These are phyloP conservation scores for Tritrichomonas musculus DNA, from an alignment of 208 protist species.

Conservation along the genomic window DNA sequence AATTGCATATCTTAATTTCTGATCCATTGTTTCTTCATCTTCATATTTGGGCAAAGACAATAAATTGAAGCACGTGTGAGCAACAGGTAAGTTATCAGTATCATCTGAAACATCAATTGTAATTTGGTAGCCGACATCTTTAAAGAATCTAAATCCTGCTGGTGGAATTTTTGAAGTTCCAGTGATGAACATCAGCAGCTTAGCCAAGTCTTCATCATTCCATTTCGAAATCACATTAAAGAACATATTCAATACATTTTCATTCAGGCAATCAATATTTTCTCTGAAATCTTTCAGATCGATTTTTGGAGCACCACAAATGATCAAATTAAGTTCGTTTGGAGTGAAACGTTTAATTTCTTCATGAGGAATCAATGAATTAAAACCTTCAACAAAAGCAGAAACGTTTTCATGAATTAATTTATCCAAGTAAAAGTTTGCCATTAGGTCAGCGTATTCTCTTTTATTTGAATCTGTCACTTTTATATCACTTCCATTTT, in stretches of 20 bases:
- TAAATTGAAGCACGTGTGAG: slow-evolving; percentile 91
- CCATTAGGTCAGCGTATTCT: slow-evolving; percentile 86
- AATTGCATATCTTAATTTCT: slow-evolving; percentile 49
- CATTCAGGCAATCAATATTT: slow-evolving; percentile 82
- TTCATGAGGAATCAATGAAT: slow-evolving; percentile 78
- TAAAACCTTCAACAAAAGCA: slow-evolving; percentile 84
- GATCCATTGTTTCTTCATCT: slow-evolving; percentile 56
- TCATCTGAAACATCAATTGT: slow-evolving; percentile 35
- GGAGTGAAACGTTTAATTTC: slow-evolving; percentile 82
- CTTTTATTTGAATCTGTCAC: slow-evolving; percentile 89
- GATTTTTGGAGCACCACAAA: slow-evolving; percentile 88
- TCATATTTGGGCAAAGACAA: slow-evolving; percentile 83
- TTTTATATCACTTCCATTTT: slow-evolving; percentile 70
- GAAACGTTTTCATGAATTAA: slow-evolving; percentile 84
- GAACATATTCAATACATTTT: slow-evolving; percentile 81
- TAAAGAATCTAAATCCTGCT: slow-evolving; percentile 82
- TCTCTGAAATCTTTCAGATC: slow-evolving; percentile 78
- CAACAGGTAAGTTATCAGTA: slow-evolving; percentile 70
- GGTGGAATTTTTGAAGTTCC: slow-evolving; percentile 90
- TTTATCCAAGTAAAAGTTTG: slow-evolving; percentile 74
- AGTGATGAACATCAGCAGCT: slow-evolving; percentile 93
- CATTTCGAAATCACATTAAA: slow-evolving; percentile 78
- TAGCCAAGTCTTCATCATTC: slow-evolving; percentile 67
- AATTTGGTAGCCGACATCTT: slow-evolving; percentile 43
- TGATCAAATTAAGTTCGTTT: slow-evolving; percentile 91